phyloP scores from a whole-genome alignment of 164 flowering plant species.

The Kingdonia uniflora region DNA sequence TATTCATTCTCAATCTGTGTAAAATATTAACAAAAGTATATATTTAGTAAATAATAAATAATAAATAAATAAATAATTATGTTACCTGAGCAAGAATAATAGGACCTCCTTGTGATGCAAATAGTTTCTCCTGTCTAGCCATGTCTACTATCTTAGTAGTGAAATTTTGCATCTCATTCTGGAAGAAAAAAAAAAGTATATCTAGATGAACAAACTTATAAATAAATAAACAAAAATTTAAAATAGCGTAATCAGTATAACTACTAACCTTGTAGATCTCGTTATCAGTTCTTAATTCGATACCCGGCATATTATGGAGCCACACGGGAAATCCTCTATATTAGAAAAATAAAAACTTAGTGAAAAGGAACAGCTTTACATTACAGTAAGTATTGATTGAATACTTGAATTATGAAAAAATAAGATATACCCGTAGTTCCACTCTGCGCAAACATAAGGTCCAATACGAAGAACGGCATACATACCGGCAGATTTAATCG shows the following conservation, averaged over 20 bases:
- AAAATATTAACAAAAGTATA: not conserved
- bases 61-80: not conserved
- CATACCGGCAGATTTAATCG: conserved; percentile 41
- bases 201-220: not conserved
- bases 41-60: no score
- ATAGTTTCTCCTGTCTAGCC: no score
- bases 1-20: conserved; percentile 60
- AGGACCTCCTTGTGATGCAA: no score
- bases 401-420: not conserved
- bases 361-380: no score
- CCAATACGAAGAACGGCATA: conserved; percentile 44
- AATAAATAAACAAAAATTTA: not conserved
- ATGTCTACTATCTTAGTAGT: conserved; percentile 6
- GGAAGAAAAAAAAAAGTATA: not conserved
- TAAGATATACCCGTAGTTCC: no score
- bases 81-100: conserved; percentile 10
- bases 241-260: no score
- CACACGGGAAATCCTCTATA: conserved; percentile 11
- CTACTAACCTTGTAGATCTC: no score
- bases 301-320: conserved; percentile 8
- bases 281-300: conserved; percentile 6
- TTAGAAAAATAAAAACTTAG: not conserved
- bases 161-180: conserved; percentile 13
- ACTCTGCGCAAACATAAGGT: no score
- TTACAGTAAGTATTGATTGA: not conserved